Evolutionary conservation across 257 asterid species (phyloP).

Genomic region (Ilex aquifolium): DNA sequence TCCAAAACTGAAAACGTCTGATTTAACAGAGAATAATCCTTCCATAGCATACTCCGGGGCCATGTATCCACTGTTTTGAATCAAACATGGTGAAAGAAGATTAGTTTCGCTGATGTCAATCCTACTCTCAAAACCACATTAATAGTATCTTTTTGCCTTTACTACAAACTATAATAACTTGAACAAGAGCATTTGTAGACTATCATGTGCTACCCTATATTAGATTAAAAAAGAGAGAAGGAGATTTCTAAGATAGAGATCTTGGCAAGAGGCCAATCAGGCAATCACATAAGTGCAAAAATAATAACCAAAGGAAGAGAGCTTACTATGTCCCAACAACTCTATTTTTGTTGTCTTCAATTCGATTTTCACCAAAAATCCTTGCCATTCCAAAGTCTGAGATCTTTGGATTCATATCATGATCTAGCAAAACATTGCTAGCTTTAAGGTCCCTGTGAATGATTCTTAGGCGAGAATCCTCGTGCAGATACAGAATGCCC

Average conservation of each 20-base stretch:
- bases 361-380: no score
- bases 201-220: no score
- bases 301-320: background rate
- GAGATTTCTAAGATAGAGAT: no score
- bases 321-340: background rate
- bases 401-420: background rate
- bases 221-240: no score
- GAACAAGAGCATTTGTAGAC: no score
- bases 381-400: constrained; percentile 1
- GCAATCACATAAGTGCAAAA: background rate
- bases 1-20: constrained; percentile 1
- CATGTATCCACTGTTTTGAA: background rate
- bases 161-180: no score
- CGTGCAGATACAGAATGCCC: background rate
- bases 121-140: no score
- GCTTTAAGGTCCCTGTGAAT: no score
- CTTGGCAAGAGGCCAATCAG: background rate
- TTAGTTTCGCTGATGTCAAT: background rate
- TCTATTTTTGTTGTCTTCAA: no score
- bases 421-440: background rate
- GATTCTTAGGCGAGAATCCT: background rate
- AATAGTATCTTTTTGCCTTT: no score
- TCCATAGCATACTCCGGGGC: no score
- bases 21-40: background rate
- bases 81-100: background rate